Evolutionary conservation across 257 asterid species (phyloP), one percentile per base, ranked within the genome.

Genomic region (Jacaranda copaia): DNA sequence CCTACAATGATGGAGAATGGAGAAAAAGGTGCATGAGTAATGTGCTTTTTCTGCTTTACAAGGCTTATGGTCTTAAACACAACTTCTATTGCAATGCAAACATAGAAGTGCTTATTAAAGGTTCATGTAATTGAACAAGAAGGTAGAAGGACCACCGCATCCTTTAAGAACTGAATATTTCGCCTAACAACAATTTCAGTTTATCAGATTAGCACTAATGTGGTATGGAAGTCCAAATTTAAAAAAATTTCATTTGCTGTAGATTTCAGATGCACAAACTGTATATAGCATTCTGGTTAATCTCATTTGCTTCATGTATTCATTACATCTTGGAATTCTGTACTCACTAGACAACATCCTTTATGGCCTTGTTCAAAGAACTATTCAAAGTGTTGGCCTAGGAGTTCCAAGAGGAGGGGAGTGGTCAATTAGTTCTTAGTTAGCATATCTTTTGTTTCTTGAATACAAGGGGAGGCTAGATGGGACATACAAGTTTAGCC

Each of bases 271-370:
- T 32, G 11, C 43, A 3, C 42, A 6, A 52, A 52, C 65, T 20
- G 39, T 71, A 53, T 15, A 38, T 6, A 38, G 55, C 45, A 55
- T 39, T 55, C 35, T 40, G 63, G 36, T 48, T 35, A 16, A 45
- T 62, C 79, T 48, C 73, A 75, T 63, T 51, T 69, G 75, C 65
- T 53, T 53, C n/a, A 53, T 6, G 45, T 62, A 51, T 25, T 67
- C 8, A 70, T 45, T 25, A 51, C 11, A 32, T 7, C 62, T 16
- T 15, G 8, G 45, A 57, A 15, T 19, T 43, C 18, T 58, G 8
- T 73, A 43, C n/a, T 58, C 32, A 2, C 32, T 2, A 25, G 57
- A 38, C 36, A 35, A 49, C 55, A 63, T 1, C 3, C 9, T 55
- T 71, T 45, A 18, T 14, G 11, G 19, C 19, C 58, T 8, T 42